Evolutionary conservation across 306 rosid genomes (phyloP), one percentile per base, ranked within the genome.

Genomic region (Trichosanthes truncata): DNA sequence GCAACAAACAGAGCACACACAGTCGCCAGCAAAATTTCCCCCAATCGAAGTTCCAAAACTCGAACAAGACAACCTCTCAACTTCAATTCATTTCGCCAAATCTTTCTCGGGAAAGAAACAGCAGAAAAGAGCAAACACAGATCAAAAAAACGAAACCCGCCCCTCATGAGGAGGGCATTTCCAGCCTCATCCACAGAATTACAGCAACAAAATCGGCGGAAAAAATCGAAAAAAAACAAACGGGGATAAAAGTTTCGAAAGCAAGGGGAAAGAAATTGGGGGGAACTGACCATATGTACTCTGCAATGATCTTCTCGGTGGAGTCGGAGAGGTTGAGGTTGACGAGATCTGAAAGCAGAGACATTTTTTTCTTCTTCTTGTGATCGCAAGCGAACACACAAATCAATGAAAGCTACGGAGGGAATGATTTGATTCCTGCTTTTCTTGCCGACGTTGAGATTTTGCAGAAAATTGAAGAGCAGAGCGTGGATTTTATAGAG

Each of bases 271-370:
- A 56, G 11, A 56, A n/a, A 56, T 4, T 13, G 12, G 31, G 38
- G 40, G 17, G 9, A 29, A 26, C 20, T 29, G 12, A 89, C 93
- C 93, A 90, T 82, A 90, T 86, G 81, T 90, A 90, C 84, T 90
- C 93, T 2, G 93, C 93, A 59, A 90, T 90, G 13, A 90, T 29
- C 81, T 90, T 90, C 72, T 88, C 87, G 0, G 93, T 82, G 78
- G 91, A 48, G 14, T 51, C 62, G 2, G 78, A 51, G 43, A 74
- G 78, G 46, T 74, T 5, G 38, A 74, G 62, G 79, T 90, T 90
- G 81, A 90, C 20, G 60, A 90, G 90, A 86, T 88, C 91, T 77
- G 93, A 83, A 20, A 90, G 91, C 9, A 82, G 78, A 41, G 93
- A 76, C 93, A 89, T 83, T n/a, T 43, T 12, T 3, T 36, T 14